phyloP scores from a whole-genome alignment of 352 stramenopile species.

The Plasmopara halstedii region DNA sequence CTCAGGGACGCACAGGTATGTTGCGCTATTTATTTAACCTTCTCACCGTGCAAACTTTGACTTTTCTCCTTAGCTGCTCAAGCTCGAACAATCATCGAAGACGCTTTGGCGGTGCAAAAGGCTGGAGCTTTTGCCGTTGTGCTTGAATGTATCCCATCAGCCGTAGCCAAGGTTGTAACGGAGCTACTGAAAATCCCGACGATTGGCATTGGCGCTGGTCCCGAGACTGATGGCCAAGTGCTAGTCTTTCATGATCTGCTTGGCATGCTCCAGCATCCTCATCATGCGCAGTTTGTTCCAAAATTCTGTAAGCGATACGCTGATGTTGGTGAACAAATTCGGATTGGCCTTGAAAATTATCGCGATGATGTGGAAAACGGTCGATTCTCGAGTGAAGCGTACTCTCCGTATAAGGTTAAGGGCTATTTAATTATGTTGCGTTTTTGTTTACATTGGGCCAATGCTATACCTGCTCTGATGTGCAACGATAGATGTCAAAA shows the following conservation, averaged over 20 bases:
- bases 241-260: conserved; percentile 98
- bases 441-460: background rate
- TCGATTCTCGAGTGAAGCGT: conserved; percentile 91
- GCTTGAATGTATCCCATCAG: conserved; percentile 73
- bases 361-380: conserved; percentile 94
- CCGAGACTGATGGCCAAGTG: conserved; percentile 92
- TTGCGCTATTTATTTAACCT: background rate
- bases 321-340: conserved; percentile 90
- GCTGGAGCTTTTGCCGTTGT: conserved; percentile 94
- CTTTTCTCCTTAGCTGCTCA: conserved; percentile 35
- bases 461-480: background rate
- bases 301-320: conserved; percentile 99
- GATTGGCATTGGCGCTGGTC: conserved; percentile 96
- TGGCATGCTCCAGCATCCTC: conserved; percentile 97
- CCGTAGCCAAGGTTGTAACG: conserved; percentile 92
- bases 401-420: conserved; percentile 90
- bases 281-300: conserved; percentile 92
- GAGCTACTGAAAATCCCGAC: conserved; percentile 95
- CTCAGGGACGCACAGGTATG: conserved; percentile 91
- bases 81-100: conserved; percentile 91
- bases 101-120: conserved; percentile 92
- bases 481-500: conserved; percentile 54
- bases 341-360: conserved; percentile 92
- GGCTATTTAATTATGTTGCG: background rate
- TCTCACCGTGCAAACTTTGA: background rate